Percentiles rank a stretch among this genome's conserved stretches.
These are phyloP conservation scores for Xerocomellus intermedius DNA, from an alignment of 768 basidiomycete genomes.

Conservation along the genomic window DNA sequence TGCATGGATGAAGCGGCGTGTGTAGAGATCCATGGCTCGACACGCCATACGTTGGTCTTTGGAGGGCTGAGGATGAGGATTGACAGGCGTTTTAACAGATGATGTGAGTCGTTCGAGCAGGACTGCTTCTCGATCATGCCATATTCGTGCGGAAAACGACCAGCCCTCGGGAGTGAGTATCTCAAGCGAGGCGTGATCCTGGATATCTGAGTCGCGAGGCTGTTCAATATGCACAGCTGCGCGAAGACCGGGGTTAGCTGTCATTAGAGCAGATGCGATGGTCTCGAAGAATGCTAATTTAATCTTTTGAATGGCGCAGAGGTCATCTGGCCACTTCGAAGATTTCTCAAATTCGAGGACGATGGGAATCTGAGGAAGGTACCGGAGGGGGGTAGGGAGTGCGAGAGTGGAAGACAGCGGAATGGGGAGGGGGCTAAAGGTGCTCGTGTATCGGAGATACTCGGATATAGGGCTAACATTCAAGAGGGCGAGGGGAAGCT, in stretches of 20 bases:
- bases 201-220: conserved; percentile 50
- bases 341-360: conserved; percentile 91
- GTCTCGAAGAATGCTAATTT: conserved; percentile 91
- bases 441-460: conserved; percentile 77
- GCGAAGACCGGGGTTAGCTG: conserved; percentile 45
- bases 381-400: conserved; percentile 60
- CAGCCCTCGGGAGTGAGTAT: conserved; percentile 79
- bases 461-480: conserved; percentile 75
- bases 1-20: conserved; percentile 70
- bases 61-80: conserved; percentile 8
- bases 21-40: conserved; percentile 58
- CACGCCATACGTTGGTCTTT: conserved; percentile 55
- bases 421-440: conserved; percentile 77
- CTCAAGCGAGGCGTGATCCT: conserved; percentile 73
- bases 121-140: conserved; percentile 81
- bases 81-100: conserved; percentile 31
- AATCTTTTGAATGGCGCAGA: conserved; percentile 88
- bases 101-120: conserved; percentile 70
- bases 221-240: conserved; percentile 61
- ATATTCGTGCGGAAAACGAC: conserved; percentile 82
- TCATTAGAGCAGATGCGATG: conserved; percentile 65
- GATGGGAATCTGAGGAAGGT: conserved; percentile 67
- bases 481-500: conserved; percentile 74
- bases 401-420: conserved; percentile 48
- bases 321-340: conserved; percentile 91